phyloP scores from a whole-genome alignment of 2,329 filamentous ascomycete species.

The Fusarium sp. region DNA sequence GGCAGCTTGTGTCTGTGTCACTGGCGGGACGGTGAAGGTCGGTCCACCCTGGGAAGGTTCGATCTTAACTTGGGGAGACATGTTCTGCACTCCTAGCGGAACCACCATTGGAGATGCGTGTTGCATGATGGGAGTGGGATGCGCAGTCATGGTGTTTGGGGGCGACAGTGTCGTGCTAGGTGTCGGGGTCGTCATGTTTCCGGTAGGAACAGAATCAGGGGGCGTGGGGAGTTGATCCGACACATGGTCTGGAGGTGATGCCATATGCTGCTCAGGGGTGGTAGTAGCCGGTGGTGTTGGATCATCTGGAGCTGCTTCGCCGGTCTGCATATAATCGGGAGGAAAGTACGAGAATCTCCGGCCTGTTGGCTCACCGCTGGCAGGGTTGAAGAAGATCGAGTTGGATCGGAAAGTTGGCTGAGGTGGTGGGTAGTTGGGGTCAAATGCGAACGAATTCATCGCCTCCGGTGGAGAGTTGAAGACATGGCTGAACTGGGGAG shows the following conservation, averaged over 20 bases:
- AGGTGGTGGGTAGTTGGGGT: constrained; percentile 52
- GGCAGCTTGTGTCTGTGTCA: constrained; percentile 49
- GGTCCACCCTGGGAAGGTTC: constrained; percentile 41
- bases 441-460: constrained; percentile 57
- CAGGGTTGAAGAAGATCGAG: constrained; percentile 69
- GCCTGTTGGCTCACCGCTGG: constrained; percentile 60
- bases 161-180: constrained; percentile 51
- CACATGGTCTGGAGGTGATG: constrained; percentile 44
- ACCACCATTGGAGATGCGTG: constrained; percentile 43
- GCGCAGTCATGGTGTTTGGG: constrained; percentile 46
- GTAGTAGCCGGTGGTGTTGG: constrained; percentile 46
- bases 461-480: constrained; percentile 64
- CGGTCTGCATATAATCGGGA: constrained; percentile 57
- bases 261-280: constrained; percentile 42
- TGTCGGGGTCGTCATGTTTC: constrained; percentile 44
- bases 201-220: constrained; percentile 52
- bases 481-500: constrained; percentile 65
- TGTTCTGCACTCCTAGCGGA: constrained; percentile 40
- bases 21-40: constrained; percentile 53
- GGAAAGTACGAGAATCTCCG: constrained; percentile 70
- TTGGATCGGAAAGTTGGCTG: constrained; percentile 69
- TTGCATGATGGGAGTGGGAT: constrained; percentile 43
- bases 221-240: constrained; percentile 53
- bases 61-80: constrained; percentile 47
- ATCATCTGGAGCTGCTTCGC: constrained; percentile 49